Evolutionary conservation across 768 basidiomycete genomes (phyloP).

Genomic region (Mycena galericulata): DNA sequence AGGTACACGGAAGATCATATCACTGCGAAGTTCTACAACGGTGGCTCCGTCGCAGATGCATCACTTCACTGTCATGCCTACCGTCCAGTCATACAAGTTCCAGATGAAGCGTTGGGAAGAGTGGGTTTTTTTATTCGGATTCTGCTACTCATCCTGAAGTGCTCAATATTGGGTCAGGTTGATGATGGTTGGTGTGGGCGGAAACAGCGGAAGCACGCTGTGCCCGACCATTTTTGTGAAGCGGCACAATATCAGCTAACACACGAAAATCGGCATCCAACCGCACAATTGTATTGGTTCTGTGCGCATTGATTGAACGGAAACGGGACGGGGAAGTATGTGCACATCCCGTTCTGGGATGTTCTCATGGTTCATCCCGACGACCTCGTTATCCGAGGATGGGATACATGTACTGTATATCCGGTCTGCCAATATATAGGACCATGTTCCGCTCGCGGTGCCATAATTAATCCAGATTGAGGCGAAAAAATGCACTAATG

Average conservation of each 20-base stretch:
- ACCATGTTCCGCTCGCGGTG: constrained; percentile 96
- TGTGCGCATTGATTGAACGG: constrained; percentile 89
- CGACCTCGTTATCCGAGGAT: constrained; percentile 96
- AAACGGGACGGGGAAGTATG: constrained; percentile 87
- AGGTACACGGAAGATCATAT: constrained; percentile 85
- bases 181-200: constrained; percentile 96
- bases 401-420: too few relatives aligned
- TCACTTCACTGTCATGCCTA: constrained; percentile 83
- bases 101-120: constrained; percentile 90
- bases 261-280: constrained; percentile 91
- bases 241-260: constrained; percentile 93
- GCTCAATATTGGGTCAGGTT: constrained; percentile 61
- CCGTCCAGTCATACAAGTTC: constrained; percentile 87
- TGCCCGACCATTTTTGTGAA: constrained; percentile 96
- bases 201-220: constrained; percentile 96
- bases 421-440: constrained; percentile 82
- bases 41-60: constrained; percentile 77
- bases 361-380: constrained; percentile 98
- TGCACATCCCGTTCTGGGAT: constrained; percentile 91
- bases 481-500: too few relatives aligned
- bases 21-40: constrained; percentile 84
- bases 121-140: constrained; percentile 73
- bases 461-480: too few relatives aligned
- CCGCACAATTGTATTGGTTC: constrained; percentile 99
- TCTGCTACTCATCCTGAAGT: neutral